These are phyloP conservation scores for Iberis pinnata DNA, from an alignment of 345 rosid genomes.

Conservation along the genomic window DNA sequence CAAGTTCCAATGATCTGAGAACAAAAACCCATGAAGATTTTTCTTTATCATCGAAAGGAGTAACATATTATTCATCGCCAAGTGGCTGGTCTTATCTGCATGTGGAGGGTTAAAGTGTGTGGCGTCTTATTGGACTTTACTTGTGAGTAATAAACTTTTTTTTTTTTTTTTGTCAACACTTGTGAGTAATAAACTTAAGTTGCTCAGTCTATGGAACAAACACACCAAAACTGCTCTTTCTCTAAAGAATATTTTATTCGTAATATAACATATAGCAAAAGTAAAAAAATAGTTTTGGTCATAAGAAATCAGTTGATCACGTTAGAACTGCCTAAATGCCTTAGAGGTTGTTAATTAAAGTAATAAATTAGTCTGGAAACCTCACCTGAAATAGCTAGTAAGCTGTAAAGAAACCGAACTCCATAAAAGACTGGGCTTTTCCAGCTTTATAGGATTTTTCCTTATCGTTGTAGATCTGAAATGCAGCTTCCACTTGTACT, in stretches of 20 bases:
- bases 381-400: not conserved
- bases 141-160: no score
- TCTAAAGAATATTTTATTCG: no score
- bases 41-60: conserved; percentile 24
- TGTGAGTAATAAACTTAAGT: no score
- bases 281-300: no score
- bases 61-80: conserved; percentile 26
- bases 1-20: conserved; percentile 45
- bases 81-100: conserved; percentile 29
- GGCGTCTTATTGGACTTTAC: conserved; percentile 17
- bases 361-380: not conserved
- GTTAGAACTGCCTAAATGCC: no score
- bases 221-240: no score
- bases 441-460: conserved; percentile 26
- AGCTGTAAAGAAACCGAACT: conserved; percentile 29
- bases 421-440: not conserved
- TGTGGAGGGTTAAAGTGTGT: conserved; percentile 23
- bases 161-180: no score
- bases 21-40: conserved; percentile 5
- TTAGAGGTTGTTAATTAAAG: not conserved
- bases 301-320: no score
- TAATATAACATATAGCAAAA: no score
- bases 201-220: no score
- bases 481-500: conserved; percentile 23
- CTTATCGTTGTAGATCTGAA: no score